Base-by-base conservation (phyloP, 1,139 yeast species). In the Hyphopichia khmerensis region DNA sequence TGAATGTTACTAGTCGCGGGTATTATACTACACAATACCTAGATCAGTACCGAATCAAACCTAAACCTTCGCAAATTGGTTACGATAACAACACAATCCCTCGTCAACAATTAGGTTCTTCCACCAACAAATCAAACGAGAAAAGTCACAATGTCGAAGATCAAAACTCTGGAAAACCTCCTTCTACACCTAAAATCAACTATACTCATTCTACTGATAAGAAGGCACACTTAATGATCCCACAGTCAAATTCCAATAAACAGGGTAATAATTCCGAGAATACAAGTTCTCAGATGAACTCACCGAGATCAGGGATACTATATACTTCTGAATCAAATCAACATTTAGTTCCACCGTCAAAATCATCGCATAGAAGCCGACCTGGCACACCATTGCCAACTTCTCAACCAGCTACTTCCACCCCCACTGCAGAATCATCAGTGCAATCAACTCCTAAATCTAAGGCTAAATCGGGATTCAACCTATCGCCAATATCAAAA, bases 1-100 rank as follows among this genome's bases (percentile, higher is more conserved):
- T 63, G 68, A 64, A 63, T 43, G 68, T 62, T 29, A 59, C 67
- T 10, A 57, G 52, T 15, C 52, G 59, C 42, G 69, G 64, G 3
- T 63, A 64, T 46, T 64, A 53, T 40, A 59, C 67, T 15, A 45
- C 57, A 8, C 54, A 60, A 19, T 64, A 60, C 44, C 55, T 63
- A 17, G 62, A 57, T 34, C 40, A 34, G 37, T 39, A 39, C 30
- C 33, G 41, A n/a, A 39, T 39, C n/a, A 39, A 39, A 27, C 35
- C 39, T n/a, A 16, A 29, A 32, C 34, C 21, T 8, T 29, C 39
- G 18, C 31, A 14, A n/a, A 31, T 33, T 10, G 36, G 40, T 16
- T 14, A 24, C 36, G 33, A 38, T 15, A 21, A n/a, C 35, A 23
- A 32, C 31, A 11, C 18, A 13, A 33, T 13, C 3, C 21, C 33